Conservation (phyloP, 2,329 filamentous ascomycete species). For the Bertia moriformis region DNA sequence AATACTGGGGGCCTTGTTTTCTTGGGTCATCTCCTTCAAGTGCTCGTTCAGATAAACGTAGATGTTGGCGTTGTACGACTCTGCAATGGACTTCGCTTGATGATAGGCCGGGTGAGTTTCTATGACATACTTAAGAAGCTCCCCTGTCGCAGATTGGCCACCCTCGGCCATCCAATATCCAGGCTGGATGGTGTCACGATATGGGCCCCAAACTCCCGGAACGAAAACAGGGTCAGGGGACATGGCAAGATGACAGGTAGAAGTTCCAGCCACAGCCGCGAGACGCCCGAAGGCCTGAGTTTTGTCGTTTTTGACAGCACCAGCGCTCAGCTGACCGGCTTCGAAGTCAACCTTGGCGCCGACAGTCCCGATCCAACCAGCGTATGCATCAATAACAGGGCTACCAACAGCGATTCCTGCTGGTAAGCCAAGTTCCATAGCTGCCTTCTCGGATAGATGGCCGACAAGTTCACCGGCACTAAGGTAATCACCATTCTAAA, state of each 20-base stretch:
- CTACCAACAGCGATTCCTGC: conserved; percentile 84
- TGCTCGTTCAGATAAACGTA: conserved; percentile 91
- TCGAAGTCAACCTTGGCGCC: conserved; percentile 78
- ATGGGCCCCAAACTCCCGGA: conserved; percentile 90
- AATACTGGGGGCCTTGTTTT: conserved; percentile 57
- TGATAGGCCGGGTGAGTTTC: conserved; percentile 88
- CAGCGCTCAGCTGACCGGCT: conserved; percentile 50
- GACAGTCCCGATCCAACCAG: conserved; percentile 97
- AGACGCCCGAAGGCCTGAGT: conserved; percentile 83
- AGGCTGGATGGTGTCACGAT: conserved; percentile 82
- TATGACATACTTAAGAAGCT: conserved; percentile 83
- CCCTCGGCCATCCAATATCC: conserved; percentile 95
- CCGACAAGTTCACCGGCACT: conserved; percentile 88
- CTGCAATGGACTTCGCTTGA: conserved; percentile 63
- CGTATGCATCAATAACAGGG: conserved; percentile 95
- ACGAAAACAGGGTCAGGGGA: conserved; percentile 87
- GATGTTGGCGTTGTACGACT: conserved; percentile 73
- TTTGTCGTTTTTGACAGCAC: conserved; percentile 66
- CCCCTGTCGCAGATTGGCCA: conserved; percentile 89
- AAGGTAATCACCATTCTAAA: conserved; percentile 76
- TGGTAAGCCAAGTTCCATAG: conserved; percentile 67
- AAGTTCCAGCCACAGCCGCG: conserved; percentile 88
- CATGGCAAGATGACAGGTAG: conserved; percentile 94
- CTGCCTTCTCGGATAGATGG: conserved; percentile 69
- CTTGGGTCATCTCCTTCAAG: conserved; percentile 61